Evolutionary conservation across 148 eudicot genomes (phyloP), one percentile per base, ranked within the genome.

Genomic region (Silene uniflora): DNA sequence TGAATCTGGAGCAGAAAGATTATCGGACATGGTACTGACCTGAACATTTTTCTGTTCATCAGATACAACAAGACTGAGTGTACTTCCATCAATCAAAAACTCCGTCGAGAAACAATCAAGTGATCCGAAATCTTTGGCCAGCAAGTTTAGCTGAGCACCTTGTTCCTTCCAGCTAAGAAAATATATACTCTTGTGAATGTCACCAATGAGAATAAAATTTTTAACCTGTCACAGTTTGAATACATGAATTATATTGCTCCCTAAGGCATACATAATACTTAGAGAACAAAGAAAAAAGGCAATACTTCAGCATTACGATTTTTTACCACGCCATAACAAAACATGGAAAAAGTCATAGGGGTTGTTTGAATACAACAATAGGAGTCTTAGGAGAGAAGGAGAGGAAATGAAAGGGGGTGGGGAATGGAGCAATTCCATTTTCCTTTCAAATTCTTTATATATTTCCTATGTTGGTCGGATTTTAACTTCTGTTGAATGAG

Each of bases 131-230:
- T 94, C 98, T 83, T 94, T 94, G 0, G 97, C 96, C 85, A 94
- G 77, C 83, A 94, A 84, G 79, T 76, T 90, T 59, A 94, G 91
- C 79, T 94, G 98, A 83, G 97, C 78, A 65, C 94, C 98, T 82
- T 93, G 97, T 77, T 94, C 98, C 85, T 94, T 94, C 98, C 98
- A 94, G 84, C 88, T 94, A 76, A 91, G 90, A 64, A 94, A 94
- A 80, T 89, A 91, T 81, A 94, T 88, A 79, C 98, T 94, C 83
- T 89, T 91, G 87, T 94, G 98, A 74, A 92, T 84, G 80, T 94
- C 98, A 39, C 98, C 98, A 32, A 94, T 81, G 62, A 94, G 98
- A 80, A 94, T 90, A 80, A 94, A 94, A 87, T 94, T 94, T 78
- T 94, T 94, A 56, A 94, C 98, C 98, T 93, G 86, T 79, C 86